A percentile compares a stretch with the other conserved stretches of the same genome.
Conservation (phyloP, 139 green algal species). For the Mesotaenium endlicherianum region DNA sequence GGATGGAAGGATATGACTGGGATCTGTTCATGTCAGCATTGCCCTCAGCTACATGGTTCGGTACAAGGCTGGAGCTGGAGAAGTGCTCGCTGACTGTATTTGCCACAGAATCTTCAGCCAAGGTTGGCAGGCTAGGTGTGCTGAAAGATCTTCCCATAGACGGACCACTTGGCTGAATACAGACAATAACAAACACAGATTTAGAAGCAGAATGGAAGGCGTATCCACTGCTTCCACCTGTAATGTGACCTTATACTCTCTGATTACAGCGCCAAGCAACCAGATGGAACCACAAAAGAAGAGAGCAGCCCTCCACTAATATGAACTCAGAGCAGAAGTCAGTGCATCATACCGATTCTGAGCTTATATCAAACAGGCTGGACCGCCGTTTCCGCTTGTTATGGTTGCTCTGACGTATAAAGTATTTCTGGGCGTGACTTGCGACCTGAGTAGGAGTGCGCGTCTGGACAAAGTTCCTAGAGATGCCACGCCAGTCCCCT, state of each 20-base stretch:
- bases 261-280: neutral
- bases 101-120: constrained; percentile 9
- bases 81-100: no score
- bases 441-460: constrained; percentile 82
- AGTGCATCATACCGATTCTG: constrained; percentile 26
- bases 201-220: no score
- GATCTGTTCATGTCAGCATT: no score
- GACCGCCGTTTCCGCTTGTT: constrained; percentile 73
- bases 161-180: neutral
- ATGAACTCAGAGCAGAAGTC: neutral
- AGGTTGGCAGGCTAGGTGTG: constrained; percentile 6
- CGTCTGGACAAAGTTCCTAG: constrained; percentile 65
- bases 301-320: neutral
- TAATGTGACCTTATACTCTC: neutral
- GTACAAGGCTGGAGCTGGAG: neutral
- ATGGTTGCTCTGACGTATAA: constrained; percentile 70
- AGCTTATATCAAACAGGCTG: constrained; percentile 61
- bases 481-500: constrained; percentile 84
- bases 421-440: constrained; percentile 90
- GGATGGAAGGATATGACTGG: no score
- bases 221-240: no score
- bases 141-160: constrained; percentile 24
- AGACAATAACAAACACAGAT: neutral
- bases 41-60: no score
- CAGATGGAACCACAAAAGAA: neutral